These are phyloP conservation scores for Neonothopanus nambi DNA, from an alignment of 1,284 basidiomycete species.

Conservation along the genomic window DNA sequence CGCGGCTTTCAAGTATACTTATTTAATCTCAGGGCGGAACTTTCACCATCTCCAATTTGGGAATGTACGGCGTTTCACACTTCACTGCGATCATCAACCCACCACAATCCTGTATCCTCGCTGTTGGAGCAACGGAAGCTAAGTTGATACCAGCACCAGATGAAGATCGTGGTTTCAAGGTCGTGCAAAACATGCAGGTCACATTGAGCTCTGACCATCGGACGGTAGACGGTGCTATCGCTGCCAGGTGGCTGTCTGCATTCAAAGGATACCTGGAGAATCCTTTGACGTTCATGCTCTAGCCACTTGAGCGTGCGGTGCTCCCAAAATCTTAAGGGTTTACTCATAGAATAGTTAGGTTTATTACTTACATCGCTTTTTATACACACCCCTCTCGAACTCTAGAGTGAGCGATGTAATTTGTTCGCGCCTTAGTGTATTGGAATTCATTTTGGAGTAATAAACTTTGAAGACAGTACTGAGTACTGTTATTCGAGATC, in stretches of 20 bases:
- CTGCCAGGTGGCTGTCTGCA: constrained; percentile 86
- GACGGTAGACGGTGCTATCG: constrained; percentile 92
- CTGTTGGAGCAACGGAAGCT: constrained; percentile 87
- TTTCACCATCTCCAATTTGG: constrained; percentile 99
- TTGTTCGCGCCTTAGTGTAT: neutral
- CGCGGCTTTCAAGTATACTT: constrained; percentile 1
- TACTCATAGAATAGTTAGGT: constrained; percentile 7
- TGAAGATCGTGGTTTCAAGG: constrained; percentile 92
- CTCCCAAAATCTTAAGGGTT: constrained; percentile 3
- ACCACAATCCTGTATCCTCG: constrained; percentile 97
- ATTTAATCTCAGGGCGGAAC: constrained; percentile 77
- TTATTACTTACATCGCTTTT: neutral
- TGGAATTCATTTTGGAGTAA: too few relatives aligned
- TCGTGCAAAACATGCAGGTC: constrained; percentile 91
- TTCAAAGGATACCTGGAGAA: constrained; percentile 99
- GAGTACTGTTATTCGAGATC: neutral
- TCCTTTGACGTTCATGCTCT: constrained; percentile 91
- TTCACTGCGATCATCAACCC: constrained; percentile 99
- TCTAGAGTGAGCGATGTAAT: neutral
- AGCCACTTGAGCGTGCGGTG: constrained; percentile 13
- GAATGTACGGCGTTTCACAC: constrained; percentile 95
- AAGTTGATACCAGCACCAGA: constrained; percentile 88
- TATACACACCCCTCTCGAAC: neutral
- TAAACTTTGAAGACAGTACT: neutral
- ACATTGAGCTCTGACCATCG: constrained; percentile 96